These are phyloP conservation scores for Saccharomycopsis oosterbeekiorum DNA, from an alignment of 805 yeast species.

Conservation along the genomic window DNA sequence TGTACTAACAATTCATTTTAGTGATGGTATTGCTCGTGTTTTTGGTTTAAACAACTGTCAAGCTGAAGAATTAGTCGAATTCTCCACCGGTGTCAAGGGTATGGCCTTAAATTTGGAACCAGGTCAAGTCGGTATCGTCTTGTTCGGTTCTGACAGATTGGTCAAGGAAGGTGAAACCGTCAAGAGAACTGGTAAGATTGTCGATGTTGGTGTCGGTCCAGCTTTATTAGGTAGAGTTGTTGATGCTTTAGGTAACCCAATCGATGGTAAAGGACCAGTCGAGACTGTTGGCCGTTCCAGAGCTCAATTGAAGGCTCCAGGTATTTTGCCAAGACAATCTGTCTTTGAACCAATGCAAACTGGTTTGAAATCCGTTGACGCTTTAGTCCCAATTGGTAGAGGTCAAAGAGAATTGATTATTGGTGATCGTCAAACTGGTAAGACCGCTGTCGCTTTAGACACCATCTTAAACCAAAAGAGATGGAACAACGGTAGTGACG, in stretches of 20 bases:
- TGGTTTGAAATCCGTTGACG: slow-evolving; percentile 98
- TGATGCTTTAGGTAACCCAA: slow-evolving; percentile 98
- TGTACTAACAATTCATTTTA: slow-evolving; percentile 33
- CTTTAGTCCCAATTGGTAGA: slow-evolving; percentile 99
- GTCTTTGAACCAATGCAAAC: slow-evolving; percentile 99
- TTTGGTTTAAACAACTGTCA: slow-evolving; percentile 99
- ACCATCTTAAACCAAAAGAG: slow-evolving; percentile 98
- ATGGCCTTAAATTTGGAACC: slow-evolving; percentile 99
- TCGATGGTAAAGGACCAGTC: slow-evolving; percentile 99
- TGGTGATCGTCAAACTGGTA: slow-evolving; percentile 99
- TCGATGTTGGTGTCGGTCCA: slow-evolving; percentile 98
- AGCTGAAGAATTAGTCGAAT: slow-evolving; percentile 99
- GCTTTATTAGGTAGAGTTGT: slow-evolving; percentile 97
- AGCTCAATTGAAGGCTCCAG: slow-evolving; percentile 99
- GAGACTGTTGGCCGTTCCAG: slow-evolving; percentile 74
- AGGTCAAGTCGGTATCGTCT: slow-evolving; percentile 99
- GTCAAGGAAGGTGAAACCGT: slow-evolving; percentile 99
- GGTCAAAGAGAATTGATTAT: slow-evolving; percentile 99
- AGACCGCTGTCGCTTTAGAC: slow-evolving; percentile 98
- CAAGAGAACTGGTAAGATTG: slow-evolving; percentile 99
- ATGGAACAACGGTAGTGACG: slow-evolving; percentile 94
- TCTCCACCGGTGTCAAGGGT: slow-evolving; percentile 99
- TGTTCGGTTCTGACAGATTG: slow-evolving; percentile 97
- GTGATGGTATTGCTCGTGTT: slow-evolving; percentile 99
- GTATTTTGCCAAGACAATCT: slow-evolving; percentile 98